Evolutionary conservation across 768 basidiomycete species (phyloP).

Genomic region (Kwoniella pini): DNA sequence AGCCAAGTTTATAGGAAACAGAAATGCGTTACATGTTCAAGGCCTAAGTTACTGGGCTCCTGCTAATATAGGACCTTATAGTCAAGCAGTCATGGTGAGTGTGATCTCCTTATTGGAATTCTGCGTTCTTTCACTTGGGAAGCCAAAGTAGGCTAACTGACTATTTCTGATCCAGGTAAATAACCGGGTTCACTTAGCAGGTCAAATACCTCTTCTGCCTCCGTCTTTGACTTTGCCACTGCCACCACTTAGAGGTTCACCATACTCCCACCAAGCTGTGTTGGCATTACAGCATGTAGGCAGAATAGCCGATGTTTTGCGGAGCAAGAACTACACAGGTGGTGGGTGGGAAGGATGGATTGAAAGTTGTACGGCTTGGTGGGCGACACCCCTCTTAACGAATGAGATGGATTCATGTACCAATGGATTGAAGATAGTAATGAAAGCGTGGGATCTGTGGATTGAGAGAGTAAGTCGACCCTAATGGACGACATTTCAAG

Average conservation of each 20-base stretch:
- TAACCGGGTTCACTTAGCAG: conserved; percentile 81
- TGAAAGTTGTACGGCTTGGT: conserved; percentile 73
- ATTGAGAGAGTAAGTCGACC: conserved; percentile 25
- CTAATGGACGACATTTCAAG: too few species aligned
- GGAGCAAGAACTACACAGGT: conserved; percentile 58
- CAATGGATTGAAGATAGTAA: conserved; percentile 22
- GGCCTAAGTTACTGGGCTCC: conserved; percentile 98
- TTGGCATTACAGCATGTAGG: conserved; percentile 77
- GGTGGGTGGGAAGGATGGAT: conserved; percentile 66
- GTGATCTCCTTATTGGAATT: background rate
- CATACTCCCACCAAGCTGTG: conserved; percentile 64
- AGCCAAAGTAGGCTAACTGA: background rate
- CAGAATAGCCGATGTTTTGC: conserved; percentile 66
- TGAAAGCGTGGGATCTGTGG: conserved; percentile 44
- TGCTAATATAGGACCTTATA: conserved; percentile 98
- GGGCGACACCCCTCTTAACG: conserved; percentile 52
- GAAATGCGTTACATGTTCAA: conserved; percentile 88
- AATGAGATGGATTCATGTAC: background rate
- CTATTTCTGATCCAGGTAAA: conserved; percentile 63
- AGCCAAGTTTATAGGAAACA: conserved; percentile 31
- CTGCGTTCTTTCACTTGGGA: too few species aligned
- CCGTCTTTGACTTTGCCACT: conserved; percentile 68
- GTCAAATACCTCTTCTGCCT: conserved; percentile 90
- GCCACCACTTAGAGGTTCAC: conserved; percentile 55
- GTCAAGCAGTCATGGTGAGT: conserved; percentile 81